Percentiles rank a stretch among this genome's conserved stretches.
Conservation (phyloP, 306 rosid species). For the Begonia fuchsioides region DNA sequence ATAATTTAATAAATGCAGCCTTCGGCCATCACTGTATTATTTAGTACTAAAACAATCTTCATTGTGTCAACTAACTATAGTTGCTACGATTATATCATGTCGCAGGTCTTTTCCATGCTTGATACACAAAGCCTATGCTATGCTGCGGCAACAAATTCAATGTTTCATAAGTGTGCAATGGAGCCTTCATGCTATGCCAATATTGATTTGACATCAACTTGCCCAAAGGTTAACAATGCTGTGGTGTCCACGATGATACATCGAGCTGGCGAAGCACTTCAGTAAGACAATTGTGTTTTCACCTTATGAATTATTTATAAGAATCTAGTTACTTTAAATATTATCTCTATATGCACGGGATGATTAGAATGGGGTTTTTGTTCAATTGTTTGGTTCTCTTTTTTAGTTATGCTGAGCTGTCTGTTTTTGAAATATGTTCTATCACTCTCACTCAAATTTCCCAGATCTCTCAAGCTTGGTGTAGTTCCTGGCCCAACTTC, state of each 20-base stretch:
- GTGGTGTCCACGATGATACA: slow-evolving; percentile 91
- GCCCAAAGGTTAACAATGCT: slow-evolving; percentile 89
- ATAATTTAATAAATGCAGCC: too few relatives aligned
- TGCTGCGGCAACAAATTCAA: slow-evolving; percentile 73
- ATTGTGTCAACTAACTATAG: slow-evolving; percentile 6
- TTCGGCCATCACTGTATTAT: not conserved
- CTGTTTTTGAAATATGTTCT: too few relatives aligned
- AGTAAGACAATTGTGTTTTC: slow-evolving; percentile 21
- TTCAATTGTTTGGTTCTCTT: slow-evolving; percentile 8
- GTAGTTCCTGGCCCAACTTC: slow-evolving; percentile 55
- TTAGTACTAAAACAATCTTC: not conserved
- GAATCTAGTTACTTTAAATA: too few relatives aligned
- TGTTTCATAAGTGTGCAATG: slow-evolving; percentile 84
- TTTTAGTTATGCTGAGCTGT: not conserved
- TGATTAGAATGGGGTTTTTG: too few relatives aligned
- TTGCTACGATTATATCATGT: not conserved
- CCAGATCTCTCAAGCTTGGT: slow-evolving; percentile 93
- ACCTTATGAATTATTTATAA: too few relatives aligned
- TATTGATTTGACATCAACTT: slow-evolving; percentile 67
- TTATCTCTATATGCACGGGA: too few relatives aligned
- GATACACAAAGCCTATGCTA: slow-evolving; percentile 83
- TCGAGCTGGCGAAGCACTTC: slow-evolving; percentile 80
- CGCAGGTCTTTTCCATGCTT: slow-evolving; percentile 85
- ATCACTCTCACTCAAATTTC: slow-evolving; percentile 10
- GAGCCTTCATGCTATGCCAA: slow-evolving; percentile 80